A percentile compares a stretch with the other conserved stretches of the same genome.
These are phyloP conservation scores for Brettanomyces bruxellensis DNA, from an alignment of 805 yeast species.

Conservation along the genomic window DNA sequence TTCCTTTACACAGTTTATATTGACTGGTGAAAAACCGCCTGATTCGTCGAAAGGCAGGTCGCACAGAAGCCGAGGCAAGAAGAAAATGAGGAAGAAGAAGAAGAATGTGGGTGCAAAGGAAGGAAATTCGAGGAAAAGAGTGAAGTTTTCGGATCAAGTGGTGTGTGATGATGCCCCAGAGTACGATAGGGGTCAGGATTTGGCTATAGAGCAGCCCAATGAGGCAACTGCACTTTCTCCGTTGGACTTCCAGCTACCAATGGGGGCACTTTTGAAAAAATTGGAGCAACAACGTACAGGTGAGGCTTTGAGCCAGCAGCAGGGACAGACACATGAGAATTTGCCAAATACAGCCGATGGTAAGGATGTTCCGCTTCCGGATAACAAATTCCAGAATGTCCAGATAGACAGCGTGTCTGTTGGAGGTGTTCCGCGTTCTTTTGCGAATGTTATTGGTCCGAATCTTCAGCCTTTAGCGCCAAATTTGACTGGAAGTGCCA, in stretches of 20 bases:
- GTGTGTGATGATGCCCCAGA: slow-evolving; percentile 25
- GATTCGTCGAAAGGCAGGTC: slow-evolving; percentile 21
- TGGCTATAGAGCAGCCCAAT: background rate
- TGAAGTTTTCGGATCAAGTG: slow-evolving; percentile 64
- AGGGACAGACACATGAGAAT: background rate
- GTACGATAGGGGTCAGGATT: slow-evolving; percentile 2
- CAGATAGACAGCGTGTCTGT: slow-evolving; percentile 44
- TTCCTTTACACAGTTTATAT: slow-evolving; percentile 71
- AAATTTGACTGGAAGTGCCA: slow-evolving; percentile 47
- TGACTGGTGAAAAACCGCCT: slow-evolving; percentile 70
- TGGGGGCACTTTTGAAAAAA: slow-evolving; percentile 59
- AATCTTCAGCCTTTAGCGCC: slow-evolving; percentile 38
- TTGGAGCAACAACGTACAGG: slow-evolving; percentile 23
- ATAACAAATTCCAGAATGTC: slow-evolving; percentile 43
- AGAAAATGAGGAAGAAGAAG: background rate
- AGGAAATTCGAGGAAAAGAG: slow-evolving; percentile 43
- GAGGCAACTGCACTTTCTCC: background rate
- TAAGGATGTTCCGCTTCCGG: background rate
- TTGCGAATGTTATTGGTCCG: slow-evolving; percentile 26
- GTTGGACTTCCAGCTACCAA: slow-evolving; percentile 56
- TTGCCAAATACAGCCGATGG: background rate
- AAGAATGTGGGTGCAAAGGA: background rate
- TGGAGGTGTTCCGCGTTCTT: slow-evolving; percentile 8
- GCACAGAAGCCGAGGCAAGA: too few species aligned
- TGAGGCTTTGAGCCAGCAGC: too few species aligned